Evolutionary conservation across 1,284 basidiomycete genomes (phyloP).

Genomic region (Cryptococcus hybrid): DNA sequence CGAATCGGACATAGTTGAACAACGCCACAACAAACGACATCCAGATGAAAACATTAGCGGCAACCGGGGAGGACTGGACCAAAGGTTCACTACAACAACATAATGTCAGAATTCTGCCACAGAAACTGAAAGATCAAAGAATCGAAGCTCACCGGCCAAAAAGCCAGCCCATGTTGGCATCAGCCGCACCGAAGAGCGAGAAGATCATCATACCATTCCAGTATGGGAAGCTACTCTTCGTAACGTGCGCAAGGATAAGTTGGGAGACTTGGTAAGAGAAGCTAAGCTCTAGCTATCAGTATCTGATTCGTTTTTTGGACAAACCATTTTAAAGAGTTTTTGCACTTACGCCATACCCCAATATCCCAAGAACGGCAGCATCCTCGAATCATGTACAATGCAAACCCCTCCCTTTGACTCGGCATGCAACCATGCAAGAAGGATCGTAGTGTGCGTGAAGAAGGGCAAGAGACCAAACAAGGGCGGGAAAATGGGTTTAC

Average conservation of each 20-base stretch:
- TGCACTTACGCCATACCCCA: conserved; percentile 70
- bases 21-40: conserved; percentile 60
- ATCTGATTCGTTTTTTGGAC: not conserved
- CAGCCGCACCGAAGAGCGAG: conserved; percentile 72
- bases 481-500: conserved; percentile 57
- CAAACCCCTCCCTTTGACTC: conserved; percentile 57
- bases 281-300: conserved; percentile 14
- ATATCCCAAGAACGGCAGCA: conserved; percentile 82
- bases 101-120: not conserved
- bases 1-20: conserved; percentile 74
- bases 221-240: conserved; percentile 75
- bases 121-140: not conserved
- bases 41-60: conserved; percentile 63
- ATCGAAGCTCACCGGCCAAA: conserved; percentile 60
- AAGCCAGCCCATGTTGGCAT: conserved; percentile 73
- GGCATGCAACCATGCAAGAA: conserved; percentile 72
- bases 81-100: conserved; percentile 28
- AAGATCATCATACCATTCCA: conserved; percentile 87
- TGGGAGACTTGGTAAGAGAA: conserved; percentile 69
- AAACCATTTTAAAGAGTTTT: not conserved
- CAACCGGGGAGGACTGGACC: conserved; percentile 51
- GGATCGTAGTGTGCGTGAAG: conserved; percentile 63
- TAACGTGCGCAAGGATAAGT: conserved; percentile 92
- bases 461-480: conserved; percentile 79
- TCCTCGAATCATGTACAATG: conserved; percentile 57